These are phyloP conservation scores for Diplogelasinospora grovesii DNA, from an alignment of 495 filamentous ascomycete species.

Conservation along the genomic window DNA sequence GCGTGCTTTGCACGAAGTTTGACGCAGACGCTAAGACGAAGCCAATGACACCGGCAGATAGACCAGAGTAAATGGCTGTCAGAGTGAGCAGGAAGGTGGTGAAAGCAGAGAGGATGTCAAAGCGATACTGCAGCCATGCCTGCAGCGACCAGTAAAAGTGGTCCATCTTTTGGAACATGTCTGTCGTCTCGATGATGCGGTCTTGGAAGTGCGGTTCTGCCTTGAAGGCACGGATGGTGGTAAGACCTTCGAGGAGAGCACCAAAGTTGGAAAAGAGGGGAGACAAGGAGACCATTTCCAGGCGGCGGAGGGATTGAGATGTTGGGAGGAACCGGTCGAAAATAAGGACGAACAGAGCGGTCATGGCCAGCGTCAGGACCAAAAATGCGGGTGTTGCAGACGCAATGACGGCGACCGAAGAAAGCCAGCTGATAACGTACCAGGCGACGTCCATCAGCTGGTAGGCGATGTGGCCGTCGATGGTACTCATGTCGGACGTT, in stretches of 20 bases:
- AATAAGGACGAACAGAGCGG: slow-evolving; percentile 54
- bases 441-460: slow-evolving; percentile 62
- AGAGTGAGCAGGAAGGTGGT: slow-evolving; percentile 66
- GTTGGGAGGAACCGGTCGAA: slow-evolving; percentile 72
- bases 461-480: slow-evolving; percentile 70
- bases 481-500: slow-evolving; percentile 74
- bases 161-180: slow-evolving; percentile 85
- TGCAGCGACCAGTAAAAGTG: slow-evolving; percentile 88
- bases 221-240: slow-evolving; percentile 70
- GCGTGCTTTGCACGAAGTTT: slow-evolving; percentile 61
- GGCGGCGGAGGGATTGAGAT: slow-evolving; percentile 70
- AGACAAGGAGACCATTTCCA: slow-evolving; percentile 78
- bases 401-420: slow-evolving; percentile 66
- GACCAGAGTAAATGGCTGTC: slow-evolving; percentile 59
- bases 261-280: slow-evolving; percentile 84
- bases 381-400: slow-evolving; percentile 68
- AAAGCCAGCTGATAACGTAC: slow-evolving; percentile 59
- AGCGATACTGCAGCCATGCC: slow-evolving; percentile 73
- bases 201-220: slow-evolving; percentile 69
- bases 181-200: slow-evolving; percentile 65
- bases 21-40: slow-evolving; percentile 63
- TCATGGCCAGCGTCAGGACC: slow-evolving; percentile 58
- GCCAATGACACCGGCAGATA: slow-evolving; percentile 67
- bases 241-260: slow-evolving; percentile 68
- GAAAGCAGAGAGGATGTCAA: slow-evolving; percentile 60